Evolutionary conservation across 2,329 filamentous ascomycete genomes (phyloP).

Genomic region (Ploettnerulaceae sp.): DNA sequence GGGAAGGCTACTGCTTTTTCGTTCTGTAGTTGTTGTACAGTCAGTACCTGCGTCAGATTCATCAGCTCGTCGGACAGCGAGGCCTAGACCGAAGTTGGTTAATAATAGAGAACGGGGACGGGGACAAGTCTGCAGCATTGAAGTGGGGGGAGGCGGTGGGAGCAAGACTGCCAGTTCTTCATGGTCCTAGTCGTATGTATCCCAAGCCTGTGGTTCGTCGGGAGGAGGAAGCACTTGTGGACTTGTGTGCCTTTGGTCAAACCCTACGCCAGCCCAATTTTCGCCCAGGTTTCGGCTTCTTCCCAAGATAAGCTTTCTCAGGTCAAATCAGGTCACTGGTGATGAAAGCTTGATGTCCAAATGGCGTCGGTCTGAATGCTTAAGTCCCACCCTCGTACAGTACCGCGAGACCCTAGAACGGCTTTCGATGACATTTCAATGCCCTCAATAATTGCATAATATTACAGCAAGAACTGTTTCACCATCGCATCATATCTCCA

Average conservation of each 20-base stretch:
- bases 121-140: neutral
- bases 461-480: slow-evolving; percentile 2
- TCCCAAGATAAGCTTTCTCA: slow-evolving; percentile 6
- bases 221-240: too few species aligned
- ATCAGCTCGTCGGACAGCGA: neutral
- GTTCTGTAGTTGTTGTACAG: too few species aligned
- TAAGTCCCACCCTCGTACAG: slow-evolving; percentile 1
- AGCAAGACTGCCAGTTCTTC: neutral
- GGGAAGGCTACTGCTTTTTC: neutral
- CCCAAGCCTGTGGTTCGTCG: slow-evolving; percentile 3
- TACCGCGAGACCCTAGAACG: neutral
- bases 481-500: neutral
- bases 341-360: slow-evolving; percentile 8
- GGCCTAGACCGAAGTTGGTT: too few species aligned
- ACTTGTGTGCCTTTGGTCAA: neutral
- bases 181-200: neutral
- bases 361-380: neutral
- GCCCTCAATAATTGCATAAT: slow-evolving; percentile 3
- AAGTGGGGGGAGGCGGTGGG: neutral
- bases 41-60: neutral
- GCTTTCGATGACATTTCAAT: neutral
- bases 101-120: too few species aligned
- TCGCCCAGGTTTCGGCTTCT: neutral
- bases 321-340: neutral
- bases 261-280: neutral